Base-by-base conservation (phyloP, 306 rosid species). In the Luffa acutangula region DNA sequence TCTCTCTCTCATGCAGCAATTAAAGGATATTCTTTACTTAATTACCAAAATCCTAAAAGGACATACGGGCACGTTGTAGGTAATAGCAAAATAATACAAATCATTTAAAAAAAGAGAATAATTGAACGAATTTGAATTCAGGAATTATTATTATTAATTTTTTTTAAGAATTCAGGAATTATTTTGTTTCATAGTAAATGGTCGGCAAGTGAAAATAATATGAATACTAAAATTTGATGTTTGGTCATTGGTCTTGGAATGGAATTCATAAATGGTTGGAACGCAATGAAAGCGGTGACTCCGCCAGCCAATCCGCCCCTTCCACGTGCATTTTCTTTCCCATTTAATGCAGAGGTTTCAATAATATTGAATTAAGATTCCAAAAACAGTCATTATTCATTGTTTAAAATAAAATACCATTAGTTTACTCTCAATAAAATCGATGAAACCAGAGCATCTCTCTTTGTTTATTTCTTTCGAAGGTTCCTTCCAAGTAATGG, bases 401-500 rank as follows among this genome's bases (percentile, higher is more conserved):
- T 8, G 73, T 66, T 41, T 67, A 3, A n/a, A n/a, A n/a, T n/a
- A n/a, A 21, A 33, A 56, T 1, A 36, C 39, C 3, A 11, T 5
- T 63, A 31, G 4, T 63, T 34, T 63, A 45, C 5, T 69, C 59
- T 49, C 15, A 11, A 43, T 7, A 73, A 31, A 51, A 73, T 49
- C 60, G 14, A 14, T 3, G 21, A 43, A 48, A 12, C n/a, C 77
- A 71, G 12, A 71, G 57, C 41, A 71, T 51, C 7, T 46, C 7
- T 46, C 4, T 6, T 73, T 73, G 25, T 49, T 73, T 73, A 33
- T 39, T 18, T 39, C 49, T 39, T 39, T 18, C 73, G 77, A 73
- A 73, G 77, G 21, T 73, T 73, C 77, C 13, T 73, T 73, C 77
- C 13, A 2, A 73, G 77, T 31, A 52, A 73, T 73, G 77, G 60